Evolutionary conservation across 768 basidiomycete genomes (phyloP).

Genomic region (Suillus alpinus): DNA sequence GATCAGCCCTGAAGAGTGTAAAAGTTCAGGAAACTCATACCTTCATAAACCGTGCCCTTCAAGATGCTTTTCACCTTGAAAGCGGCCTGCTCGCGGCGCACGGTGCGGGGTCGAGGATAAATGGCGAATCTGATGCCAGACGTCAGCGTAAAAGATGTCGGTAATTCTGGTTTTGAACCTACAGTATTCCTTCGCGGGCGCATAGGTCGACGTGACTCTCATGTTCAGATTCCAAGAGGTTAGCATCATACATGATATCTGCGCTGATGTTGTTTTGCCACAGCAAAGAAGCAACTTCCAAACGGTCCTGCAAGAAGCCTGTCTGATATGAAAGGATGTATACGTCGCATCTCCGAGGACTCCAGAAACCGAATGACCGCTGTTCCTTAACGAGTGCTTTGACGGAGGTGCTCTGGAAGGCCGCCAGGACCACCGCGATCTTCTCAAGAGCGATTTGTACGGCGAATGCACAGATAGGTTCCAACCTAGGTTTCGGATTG

Average conservation of each 20-base stretch:
- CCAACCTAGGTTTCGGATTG: conserved; percentile 50
- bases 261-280: conserved; percentile 85
- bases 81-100: conserved; percentile 57
- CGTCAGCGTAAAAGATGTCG: conserved; percentile 30
- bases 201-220: conserved; percentile 69
- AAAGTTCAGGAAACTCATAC: conserved; percentile 36
- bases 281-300: conserved; percentile 72
- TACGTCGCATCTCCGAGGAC: conserved; percentile 85
- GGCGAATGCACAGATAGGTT: conserved; percentile 63
- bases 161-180: conserved; percentile 22
- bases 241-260: conserved; percentile 84
- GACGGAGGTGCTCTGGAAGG: conserved; percentile 64
- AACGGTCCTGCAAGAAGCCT: conserved; percentile 71
- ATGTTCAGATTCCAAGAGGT: conserved; percentile 56
- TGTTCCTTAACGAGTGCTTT: conserved; percentile 73
- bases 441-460: conserved; percentile 79
- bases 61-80: conserved; percentile 85
- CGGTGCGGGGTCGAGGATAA: conserved; percentile 52
- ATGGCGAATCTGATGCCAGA: conserved; percentile 49
- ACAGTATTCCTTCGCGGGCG: conserved; percentile 83
- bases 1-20: conserved; percentile 6
- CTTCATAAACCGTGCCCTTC: conserved; percentile 71
- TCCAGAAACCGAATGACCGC: conserved; percentile 85
- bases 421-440: conserved; percentile 65
- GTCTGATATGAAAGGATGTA: conserved; percentile 78